Percentiles rank a stretch among this genome's conserved stretches.
Evolutionary conservation across 257 asterid species (phyloP).

Genomic region (Solanum peruvianum): DNA sequence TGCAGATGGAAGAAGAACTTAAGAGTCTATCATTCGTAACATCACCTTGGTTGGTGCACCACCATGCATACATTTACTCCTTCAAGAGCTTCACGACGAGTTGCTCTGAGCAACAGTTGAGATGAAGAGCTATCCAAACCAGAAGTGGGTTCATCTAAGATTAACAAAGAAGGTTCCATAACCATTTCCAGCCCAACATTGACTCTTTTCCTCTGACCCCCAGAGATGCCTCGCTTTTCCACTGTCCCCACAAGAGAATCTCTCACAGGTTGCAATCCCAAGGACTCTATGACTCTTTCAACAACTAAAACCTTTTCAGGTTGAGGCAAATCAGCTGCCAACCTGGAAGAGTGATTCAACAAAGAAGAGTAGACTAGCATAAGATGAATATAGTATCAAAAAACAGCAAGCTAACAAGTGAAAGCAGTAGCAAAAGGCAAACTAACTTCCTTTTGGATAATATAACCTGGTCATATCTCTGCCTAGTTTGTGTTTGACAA

Average conservation of each 20-base stretch:
- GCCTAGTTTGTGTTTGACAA: background rate
- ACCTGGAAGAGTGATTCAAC: slow-evolving; percentile 23
- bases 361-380: background rate
- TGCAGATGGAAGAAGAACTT: background rate
- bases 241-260: slow-evolving; percentile 97
- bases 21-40: background rate
- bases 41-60: slow-evolving; percentile 96
- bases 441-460: background rate
- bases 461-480: background rate
- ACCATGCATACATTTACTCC: slow-evolving; percentile 97
- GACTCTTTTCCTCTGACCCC: slow-evolving; percentile 96
- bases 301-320: slow-evolving; percentile 84
- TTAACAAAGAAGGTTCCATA: slow-evolving; percentile 94
- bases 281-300: slow-evolving; percentile 83
- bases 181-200: slow-evolving; percentile 99
- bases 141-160: slow-evolving; percentile 98
- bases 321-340: slow-evolving; percentile 55
- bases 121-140: slow-evolving; percentile 98
- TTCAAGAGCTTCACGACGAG: slow-evolving; percentile 97
- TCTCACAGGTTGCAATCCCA: slow-evolving; percentile 85
- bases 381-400: background rate
- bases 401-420: background rate
- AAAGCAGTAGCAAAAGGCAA: background rate
- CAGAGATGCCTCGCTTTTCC: slow-evolving; percentile 95
- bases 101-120: slow-evolving; percentile 83